These are phyloP conservation scores for Mycena rebaudengoi DNA, from an alignment of 768 basidiomycete genomes.

Conservation along the genomic window DNA sequence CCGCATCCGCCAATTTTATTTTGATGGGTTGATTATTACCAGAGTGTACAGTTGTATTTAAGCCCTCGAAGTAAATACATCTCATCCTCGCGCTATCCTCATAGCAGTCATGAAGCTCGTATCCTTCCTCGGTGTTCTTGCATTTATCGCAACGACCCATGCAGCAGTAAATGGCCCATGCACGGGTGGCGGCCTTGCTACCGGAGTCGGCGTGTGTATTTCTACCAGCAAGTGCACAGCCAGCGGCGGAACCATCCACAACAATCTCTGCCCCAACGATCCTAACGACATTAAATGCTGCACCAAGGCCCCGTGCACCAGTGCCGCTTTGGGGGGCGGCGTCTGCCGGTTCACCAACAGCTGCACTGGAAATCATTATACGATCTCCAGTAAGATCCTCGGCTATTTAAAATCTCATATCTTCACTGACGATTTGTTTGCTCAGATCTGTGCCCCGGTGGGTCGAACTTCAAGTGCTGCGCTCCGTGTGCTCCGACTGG, in stretches of 20 bases:
- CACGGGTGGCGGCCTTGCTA: neutral
- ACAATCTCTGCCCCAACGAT: conserved; percentile 13
- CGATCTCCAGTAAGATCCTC: too few species aligned
- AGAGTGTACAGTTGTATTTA: too few species aligned
- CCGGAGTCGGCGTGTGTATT: conserved; percentile 14
- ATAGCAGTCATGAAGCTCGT: neutral
- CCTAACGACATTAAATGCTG: conserved; percentile 21
- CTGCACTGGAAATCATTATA: too few species aligned
- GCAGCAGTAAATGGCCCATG: conserved; percentile 22
- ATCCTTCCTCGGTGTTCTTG: neutral
- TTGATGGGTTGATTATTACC: too few species aligned
- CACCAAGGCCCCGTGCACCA: conserved; percentile 16
- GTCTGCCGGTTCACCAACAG: conserved; percentile 18
- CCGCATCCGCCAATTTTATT: too few species aligned
- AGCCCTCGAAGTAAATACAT: too few species aligned
- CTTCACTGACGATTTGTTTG: too few species aligned
- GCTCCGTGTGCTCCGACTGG: too few species aligned
- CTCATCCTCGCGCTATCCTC: too few species aligned
- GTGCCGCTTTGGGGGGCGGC: neutral
- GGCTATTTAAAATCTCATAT: too few species aligned
- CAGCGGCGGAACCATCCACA: conserved; percentile 5
- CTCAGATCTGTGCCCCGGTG: too few species aligned
- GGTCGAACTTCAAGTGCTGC: too few species aligned
- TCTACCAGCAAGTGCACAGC: conserved; percentile 10
- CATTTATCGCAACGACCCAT: neutral